These are phyloP conservation scores for Candida pseudoglaebosa DNA, from an alignment of 805 yeast species.

Conservation along the genomic window DNA sequence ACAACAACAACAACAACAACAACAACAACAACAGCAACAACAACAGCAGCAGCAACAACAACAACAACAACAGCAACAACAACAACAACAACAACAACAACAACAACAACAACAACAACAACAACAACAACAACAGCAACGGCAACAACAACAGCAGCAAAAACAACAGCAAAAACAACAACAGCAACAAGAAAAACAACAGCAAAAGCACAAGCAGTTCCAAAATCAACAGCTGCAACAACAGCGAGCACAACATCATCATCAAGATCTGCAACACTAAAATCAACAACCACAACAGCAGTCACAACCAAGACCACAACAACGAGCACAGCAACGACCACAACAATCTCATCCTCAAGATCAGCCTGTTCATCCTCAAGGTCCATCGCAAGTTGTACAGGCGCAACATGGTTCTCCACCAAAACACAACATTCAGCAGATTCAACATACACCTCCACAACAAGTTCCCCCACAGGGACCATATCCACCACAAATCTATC, in stretches of 20 bases:
- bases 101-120: slow-evolving; percentile 25
- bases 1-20: slow-evolving; percentile 6
- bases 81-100: slow-evolving; percentile 19
- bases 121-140: slow-evolving; percentile 19
- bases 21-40: slow-evolving; percentile 13
- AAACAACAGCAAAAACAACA: slow-evolving; percentile 11
- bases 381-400: slow-evolving; percentile 4
- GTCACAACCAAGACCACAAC: slow-evolving; percentile 6
- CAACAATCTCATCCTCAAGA: slow-evolving; percentile 9
- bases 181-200: slow-evolving; percentile 6
- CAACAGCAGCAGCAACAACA: slow-evolving; percentile 10
- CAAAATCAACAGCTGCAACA: slow-evolving; percentile 17
- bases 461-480: slow-evolving; percentile 9
- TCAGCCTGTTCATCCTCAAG: slow-evolving; percentile 15
- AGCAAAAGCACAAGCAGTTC: slow-evolving; percentile 12
- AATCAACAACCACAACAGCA: slow-evolving; percentile 11
- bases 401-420: slow-evolving; percentile 19
- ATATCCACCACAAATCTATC: slow-evolving; percentile 9
- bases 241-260: slow-evolving; percentile 13
- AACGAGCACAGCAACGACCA: slow-evolving; percentile 13
- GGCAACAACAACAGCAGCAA: slow-evolving; percentile 10
- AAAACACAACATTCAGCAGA: slow-evolving; percentile 10
- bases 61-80: slow-evolving; percentile 6
- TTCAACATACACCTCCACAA: slow-evolving; percentile 8
- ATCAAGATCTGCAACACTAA: slow-evolving; percentile 10